Evolutionary conservation across 2,329 filamentous ascomycete genomes (phyloP).

Genomic region (Penicillium griseofulvum): DNA sequence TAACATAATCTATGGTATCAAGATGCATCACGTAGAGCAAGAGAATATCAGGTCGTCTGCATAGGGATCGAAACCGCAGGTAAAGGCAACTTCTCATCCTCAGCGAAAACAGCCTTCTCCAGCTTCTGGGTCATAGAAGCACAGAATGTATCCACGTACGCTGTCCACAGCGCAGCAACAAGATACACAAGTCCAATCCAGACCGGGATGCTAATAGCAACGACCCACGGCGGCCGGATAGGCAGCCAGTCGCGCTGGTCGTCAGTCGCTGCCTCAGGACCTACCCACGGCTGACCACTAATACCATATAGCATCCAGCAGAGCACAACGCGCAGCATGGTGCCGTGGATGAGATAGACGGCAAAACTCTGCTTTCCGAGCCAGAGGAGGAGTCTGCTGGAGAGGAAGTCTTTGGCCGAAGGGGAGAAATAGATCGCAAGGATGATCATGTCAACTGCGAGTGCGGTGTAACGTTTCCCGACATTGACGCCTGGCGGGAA

Average conservation of each 20-base stretch:
- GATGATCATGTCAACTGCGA: slow-evolving; percentile 51
- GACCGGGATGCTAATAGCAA: slow-evolving; percentile 43
- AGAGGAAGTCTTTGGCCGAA: slow-evolving; percentile 49
- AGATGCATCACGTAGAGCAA: not conserved
- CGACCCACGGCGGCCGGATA: slow-evolving; percentile 39
- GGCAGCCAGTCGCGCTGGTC: slow-evolving; percentile 36
- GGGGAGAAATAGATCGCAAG: slow-evolving; percentile 54
- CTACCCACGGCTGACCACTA: slow-evolving; percentile 46
- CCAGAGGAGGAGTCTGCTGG: slow-evolving; percentile 53
- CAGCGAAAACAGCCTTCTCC: slow-evolving; percentile 48
- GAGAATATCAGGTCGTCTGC: slow-evolving; percentile 16
- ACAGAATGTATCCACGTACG: slow-evolving; percentile 52
- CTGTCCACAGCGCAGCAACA: slow-evolving; percentile 51
- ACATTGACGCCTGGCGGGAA: slow-evolving; percentile 48
- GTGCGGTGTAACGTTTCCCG: slow-evolving; percentile 47
- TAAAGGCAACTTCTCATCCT: slow-evolving; percentile 36
- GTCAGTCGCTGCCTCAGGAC: slow-evolving; percentile 16
- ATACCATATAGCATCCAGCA: slow-evolving; percentile 55
- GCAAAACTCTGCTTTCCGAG: slow-evolving; percentile 56
- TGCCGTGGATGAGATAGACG: slow-evolving; percentile 56
- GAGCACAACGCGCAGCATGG: slow-evolving; percentile 51
- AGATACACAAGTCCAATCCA: slow-evolving; percentile 49
- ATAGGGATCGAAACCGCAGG: slow-evolving; percentile 24
- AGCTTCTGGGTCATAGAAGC: slow-evolving; percentile 48
- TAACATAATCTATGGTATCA: not conserved